These are phyloP conservation scores for Pichia sp. DNA, from an alignment of 1,139 yeast species.

Conservation along the genomic window DNA sequence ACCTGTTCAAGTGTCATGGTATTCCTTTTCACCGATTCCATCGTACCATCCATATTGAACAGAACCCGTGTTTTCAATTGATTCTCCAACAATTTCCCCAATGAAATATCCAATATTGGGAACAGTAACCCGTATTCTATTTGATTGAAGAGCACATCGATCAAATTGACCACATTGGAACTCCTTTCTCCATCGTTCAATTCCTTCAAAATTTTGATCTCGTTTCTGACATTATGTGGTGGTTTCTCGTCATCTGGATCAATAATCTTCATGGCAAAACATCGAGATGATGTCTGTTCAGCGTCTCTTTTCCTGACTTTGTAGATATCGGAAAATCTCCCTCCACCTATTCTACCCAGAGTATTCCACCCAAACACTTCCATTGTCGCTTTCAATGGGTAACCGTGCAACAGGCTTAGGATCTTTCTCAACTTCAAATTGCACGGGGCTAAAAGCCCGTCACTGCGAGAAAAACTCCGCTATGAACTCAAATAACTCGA, in stretches of 20 bases:
- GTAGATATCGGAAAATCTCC: conserved; percentile 30
- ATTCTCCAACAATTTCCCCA: conserved; percentile 27
- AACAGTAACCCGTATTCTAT: conserved; percentile 34
- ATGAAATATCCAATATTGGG: conserved; percentile 31
- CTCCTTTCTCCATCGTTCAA: neutral
- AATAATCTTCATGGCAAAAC: conserved; percentile 36
- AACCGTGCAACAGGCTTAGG: no score
- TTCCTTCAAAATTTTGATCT: conserved; percentile 27
- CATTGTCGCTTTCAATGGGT: neutral
- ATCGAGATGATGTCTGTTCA: neutral
- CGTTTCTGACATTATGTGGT: conserved; percentile 40
- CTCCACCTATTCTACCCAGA: conserved; percentile 21
- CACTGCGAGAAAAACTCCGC: no score
- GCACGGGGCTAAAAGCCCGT: no score
- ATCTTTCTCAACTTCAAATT: no score
- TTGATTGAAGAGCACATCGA: conserved; percentile 26
- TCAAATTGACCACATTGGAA: conserved; percentile 23
- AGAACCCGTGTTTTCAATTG: conserved; percentile 25
- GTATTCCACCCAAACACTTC: conserved; percentile 9
- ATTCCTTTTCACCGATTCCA: conserved; percentile 18
- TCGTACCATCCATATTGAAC: conserved; percentile 15
- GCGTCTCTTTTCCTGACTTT: conserved; percentile 3
- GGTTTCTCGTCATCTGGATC: conserved; percentile 40
- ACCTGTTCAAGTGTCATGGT: conserved; percentile 22
- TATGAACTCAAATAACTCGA: no score